These are phyloP conservation scores for Fusarium protoensiforme DNA, from an alignment of 2,329 filamentous ascomycete genomes.

Conservation along the genomic window DNA sequence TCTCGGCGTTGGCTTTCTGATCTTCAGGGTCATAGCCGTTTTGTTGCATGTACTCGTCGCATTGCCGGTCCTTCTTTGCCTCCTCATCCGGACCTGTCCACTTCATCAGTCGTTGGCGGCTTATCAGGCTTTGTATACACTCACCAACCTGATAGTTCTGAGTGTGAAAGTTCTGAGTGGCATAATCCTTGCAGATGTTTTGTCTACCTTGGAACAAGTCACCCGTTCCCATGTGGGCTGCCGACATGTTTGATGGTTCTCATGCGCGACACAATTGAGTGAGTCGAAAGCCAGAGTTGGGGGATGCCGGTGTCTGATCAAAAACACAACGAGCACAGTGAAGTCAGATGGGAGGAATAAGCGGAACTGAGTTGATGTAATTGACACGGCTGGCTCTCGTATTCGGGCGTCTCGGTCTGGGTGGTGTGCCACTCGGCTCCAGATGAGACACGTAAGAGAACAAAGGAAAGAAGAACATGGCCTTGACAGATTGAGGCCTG, in stretches of 20 bases:
- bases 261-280: not conserved
- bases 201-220: not conserved
- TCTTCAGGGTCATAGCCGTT: not conserved
- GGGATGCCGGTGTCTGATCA: not conserved
- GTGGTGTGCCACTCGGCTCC: not conserved
- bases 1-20: not conserved
- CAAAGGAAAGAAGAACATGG: no score
- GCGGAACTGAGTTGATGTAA: not conserved
- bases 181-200: not conserved
- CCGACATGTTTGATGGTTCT: not conserved
- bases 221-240: not conserved
- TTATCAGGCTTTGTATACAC: fast-evolving
- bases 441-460: no score
- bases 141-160: not conserved
- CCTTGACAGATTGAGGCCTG: not conserved
- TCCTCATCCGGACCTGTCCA: not conserved
- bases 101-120: not conserved
- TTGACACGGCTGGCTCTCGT: not conserved
- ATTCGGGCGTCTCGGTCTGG: not conserved
- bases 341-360: not conserved
- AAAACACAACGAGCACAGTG: no score
- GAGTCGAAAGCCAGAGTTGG: not conserved
- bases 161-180: not conserved
- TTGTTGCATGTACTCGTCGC: not conserved
- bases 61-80: not conserved